phyloP scores from a whole-genome alignment of 2,329 filamentous ascomycete species.

The Akanthomyces uredinophilus region DNA sequence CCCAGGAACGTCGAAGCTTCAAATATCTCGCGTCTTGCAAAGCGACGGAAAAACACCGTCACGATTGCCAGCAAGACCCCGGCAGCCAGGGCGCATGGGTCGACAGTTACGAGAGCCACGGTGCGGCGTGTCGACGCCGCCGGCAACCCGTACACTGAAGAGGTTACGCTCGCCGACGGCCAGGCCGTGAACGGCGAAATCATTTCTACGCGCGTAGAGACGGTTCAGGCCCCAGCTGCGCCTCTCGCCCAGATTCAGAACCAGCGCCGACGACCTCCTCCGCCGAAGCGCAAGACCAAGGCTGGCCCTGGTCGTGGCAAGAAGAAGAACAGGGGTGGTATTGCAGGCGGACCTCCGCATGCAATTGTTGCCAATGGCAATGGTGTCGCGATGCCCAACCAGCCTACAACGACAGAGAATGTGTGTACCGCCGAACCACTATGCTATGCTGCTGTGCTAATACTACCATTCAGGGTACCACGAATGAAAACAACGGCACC shows the following conservation, averaged over 20 bases:
- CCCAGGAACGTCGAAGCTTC: constrained; percentile 52
- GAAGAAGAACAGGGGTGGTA: constrained; percentile 64
- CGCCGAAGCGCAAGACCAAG: constrained; percentile 76
- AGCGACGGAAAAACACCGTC: constrained; percentile 57
- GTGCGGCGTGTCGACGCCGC: constrained; percentile 72
- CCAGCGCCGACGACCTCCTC: constrained; percentile 60
- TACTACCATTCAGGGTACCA: constrained; percentile 31
- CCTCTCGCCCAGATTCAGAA: constrained; percentile 50
- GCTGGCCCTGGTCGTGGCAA: constrained; percentile 69
- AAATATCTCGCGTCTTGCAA: constrained; percentile 51
- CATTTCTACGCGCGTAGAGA: constrained; percentile 53
- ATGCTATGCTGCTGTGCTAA: constrained; percentile 17
- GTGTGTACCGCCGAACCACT: constrained; percentile 15
- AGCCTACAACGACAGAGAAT: constrained; percentile 26
- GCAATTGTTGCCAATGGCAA: constrained; percentile 24
- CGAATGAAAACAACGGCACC: constrained; percentile 39
- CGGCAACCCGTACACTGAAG: constrained; percentile 78
- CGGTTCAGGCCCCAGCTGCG: constrained; percentile 40
- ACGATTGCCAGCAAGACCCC: constrained; percentile 50
- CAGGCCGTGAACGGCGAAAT: constrained; percentile 79
- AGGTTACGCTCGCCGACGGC: constrained; percentile 75
- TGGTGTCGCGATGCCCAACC: constrained; percentile 22
- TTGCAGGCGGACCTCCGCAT: constrained; percentile 4
- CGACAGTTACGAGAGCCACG: constrained; percentile 69
- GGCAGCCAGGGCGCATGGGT: constrained; percentile 38